Evolutionary conservation across 1,139 yeast species (phyloP).

Genomic region (Geotrichum aggregatum): DNA sequence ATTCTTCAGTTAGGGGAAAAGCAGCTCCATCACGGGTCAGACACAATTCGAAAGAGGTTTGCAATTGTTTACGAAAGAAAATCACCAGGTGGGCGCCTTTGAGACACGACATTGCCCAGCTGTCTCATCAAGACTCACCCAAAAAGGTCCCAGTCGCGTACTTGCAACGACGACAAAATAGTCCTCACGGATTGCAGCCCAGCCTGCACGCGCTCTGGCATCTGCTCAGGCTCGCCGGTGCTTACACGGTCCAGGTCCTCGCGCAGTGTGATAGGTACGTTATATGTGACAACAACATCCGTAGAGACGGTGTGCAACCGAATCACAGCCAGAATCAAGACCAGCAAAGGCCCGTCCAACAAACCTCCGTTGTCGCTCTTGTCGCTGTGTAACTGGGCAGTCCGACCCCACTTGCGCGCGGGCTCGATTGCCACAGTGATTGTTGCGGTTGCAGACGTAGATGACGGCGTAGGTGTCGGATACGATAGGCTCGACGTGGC

Average conservation of each 20-base stretch:
- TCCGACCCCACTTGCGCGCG: slow-evolving; percentile 48
- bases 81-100: too few relatives aligned
- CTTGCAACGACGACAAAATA: slow-evolving; percentile 34
- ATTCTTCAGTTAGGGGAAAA: background rate
- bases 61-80: too few relatives aligned
- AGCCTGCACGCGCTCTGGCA: slow-evolving; percentile 31
- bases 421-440: slow-evolving; percentile 39
- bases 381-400: slow-evolving; percentile 8
- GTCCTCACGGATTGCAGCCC: slow-evolving; percentile 36
- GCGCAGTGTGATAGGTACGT: slow-evolving; percentile 46
- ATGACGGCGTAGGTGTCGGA: slow-evolving; percentile 2
- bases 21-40: background rate
- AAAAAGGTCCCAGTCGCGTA: slow-evolving; percentile 48
- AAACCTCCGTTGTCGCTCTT: background rate
- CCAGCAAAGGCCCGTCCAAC: slow-evolving; percentile 19
- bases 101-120: too few relatives aligned
- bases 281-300: slow-evolving; percentile 60
- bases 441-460: too few relatives aligned
- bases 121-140: slow-evolving; percentile 33
- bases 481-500: background rate
- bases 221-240: slow-evolving; percentile 26
- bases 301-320: slow-evolving; percentile 51
- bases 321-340: slow-evolving; percentile 12
- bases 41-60: too few relatives aligned
- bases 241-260: slow-evolving; percentile 24